A percentile compares a stretch with the other conserved stretches of the same genome.
These are phyloP conservation scores for Ajuga chamaepitys DNA, from an alignment of 257 asterid genomes.

Conservation along the genomic window DNA sequence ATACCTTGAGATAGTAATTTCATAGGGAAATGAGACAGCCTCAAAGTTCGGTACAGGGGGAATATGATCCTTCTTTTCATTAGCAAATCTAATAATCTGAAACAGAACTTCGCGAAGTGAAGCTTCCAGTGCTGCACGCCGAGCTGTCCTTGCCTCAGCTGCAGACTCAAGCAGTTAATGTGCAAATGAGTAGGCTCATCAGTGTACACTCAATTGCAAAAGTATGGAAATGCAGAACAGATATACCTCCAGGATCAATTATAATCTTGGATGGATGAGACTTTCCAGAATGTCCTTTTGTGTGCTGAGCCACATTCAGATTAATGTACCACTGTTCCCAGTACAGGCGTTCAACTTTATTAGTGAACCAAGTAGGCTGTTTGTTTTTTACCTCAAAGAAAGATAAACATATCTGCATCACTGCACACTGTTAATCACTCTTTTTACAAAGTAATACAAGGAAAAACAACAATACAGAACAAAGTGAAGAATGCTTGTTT, in stretches of 20 bases:
- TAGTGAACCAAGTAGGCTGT: constrained; percentile 86
- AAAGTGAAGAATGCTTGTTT: neutral
- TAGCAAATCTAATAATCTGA: constrained; percentile 86
- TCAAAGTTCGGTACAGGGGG: constrained; percentile 80
- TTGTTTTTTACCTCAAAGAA: constrained; percentile 86
- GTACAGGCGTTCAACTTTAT: constrained; percentile 77
- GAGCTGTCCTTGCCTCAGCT: constrained; percentile 64
- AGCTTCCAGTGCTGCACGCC: constrained; percentile 62
- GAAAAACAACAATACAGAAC: neutral
- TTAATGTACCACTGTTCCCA: constrained; percentile 97
- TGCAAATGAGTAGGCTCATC: too few species aligned
- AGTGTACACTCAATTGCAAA: neutral
- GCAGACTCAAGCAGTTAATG: constrained; percentile 30
- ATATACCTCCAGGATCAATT: constrained; percentile 77
- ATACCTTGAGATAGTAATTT: constrained; percentile 87
- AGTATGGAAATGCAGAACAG: neutral
- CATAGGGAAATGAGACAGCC: constrained; percentile 83
- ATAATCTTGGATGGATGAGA: constrained; percentile 58
- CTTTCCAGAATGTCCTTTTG: constrained; percentile 62
- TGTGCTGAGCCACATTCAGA: constrained; percentile 65
- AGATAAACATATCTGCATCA: constrained; percentile 74
- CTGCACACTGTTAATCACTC: constrained; percentile 12
- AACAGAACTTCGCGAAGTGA: constrained; percentile 82
- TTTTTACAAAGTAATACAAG: neutral
- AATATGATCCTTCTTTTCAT: constrained; percentile 92